A percentile compares a stretch with the other conserved stretches of the same genome.
Conservation (phyloP, 2,329 filamentous ascomycete species). For the Colletotrichum euphorbiae region DNA sequence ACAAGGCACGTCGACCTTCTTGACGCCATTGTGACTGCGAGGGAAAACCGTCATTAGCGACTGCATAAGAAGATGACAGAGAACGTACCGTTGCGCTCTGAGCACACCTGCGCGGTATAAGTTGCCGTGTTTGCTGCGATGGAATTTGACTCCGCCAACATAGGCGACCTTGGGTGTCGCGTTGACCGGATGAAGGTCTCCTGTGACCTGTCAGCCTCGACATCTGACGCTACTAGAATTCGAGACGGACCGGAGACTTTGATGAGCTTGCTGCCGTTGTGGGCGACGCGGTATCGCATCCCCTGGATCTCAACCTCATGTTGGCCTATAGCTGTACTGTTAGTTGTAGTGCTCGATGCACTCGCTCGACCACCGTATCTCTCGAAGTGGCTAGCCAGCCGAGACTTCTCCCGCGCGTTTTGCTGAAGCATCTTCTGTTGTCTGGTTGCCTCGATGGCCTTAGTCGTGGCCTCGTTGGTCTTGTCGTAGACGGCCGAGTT, state of each 20-base stretch:
- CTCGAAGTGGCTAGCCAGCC: slow-evolving; percentile 62
- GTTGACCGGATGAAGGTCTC: slow-evolving; percentile 69
- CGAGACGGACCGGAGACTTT: slow-evolving; percentile 74
- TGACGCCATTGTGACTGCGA: slow-evolving; percentile 64
- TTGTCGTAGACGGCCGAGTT: slow-evolving; percentile 83
- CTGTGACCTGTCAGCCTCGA: slow-evolving; percentile 50
- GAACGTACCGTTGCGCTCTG: slow-evolving; percentile 78
- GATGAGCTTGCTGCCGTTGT: slow-evolving; percentile 85
- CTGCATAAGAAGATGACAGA: slow-evolving; percentile 40
- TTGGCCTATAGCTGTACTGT: slow-evolving; percentile 50
- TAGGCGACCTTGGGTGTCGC: slow-evolving; percentile 79
- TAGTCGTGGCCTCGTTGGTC: slow-evolving; percentile 74
- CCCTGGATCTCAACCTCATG: slow-evolving; percentile 77
- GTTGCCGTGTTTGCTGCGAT: slow-evolving; percentile 89
- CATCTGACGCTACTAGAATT: slow-evolving; percentile 42
- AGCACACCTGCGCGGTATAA: slow-evolving; percentile 82
- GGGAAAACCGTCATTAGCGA: slow-evolving; percentile 51
- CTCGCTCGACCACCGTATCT: slow-evolving; percentile 44
- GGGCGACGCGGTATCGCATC: slow-evolving; percentile 78
- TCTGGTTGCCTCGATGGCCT: slow-evolving; percentile 78
- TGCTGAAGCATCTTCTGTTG: slow-evolving; percentile 66
- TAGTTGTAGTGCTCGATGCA: slow-evolving; percentile 45
- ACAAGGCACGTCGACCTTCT: slow-evolving; percentile 80
- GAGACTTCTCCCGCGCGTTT: slow-evolving; percentile 69
- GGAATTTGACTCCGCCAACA: slow-evolving; percentile 83